Evolutionary conservation across 208 protist species (phyloP).

Genomic region (Crithidia acanthocephali): DNA sequence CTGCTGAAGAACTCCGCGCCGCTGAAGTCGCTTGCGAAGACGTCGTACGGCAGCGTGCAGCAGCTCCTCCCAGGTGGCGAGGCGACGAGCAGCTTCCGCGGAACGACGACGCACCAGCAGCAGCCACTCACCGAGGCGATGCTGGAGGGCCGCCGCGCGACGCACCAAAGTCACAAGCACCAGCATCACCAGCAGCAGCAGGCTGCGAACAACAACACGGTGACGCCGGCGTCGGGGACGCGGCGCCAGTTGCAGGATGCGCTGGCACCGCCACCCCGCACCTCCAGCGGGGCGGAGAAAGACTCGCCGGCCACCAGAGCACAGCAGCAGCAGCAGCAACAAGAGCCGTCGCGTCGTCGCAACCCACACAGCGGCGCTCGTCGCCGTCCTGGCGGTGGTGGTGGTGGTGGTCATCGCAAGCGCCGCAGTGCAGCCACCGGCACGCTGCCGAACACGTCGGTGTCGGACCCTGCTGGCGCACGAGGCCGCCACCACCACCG

Average conservation of each 20-base stretch:
- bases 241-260: neutral
- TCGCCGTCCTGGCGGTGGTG: neutral
- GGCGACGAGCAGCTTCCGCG: conserved; percentile 7
- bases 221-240: neutral
- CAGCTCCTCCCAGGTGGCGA: conserved; percentile 11
- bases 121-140: conserved; percentile 10
- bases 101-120: neutral
- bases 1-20: conserved; percentile 17
- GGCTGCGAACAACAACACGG: neutral
- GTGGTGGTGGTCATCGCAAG: neutral
- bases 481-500: conserved; percentile 1
- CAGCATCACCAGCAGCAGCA: conserved; percentile 1
- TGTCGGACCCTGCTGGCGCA: neutral
- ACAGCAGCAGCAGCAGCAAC: neutral
- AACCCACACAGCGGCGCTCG: conserved; percentile 2
- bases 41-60: conserved; percentile 1
- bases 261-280: neutral
- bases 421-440: neutral
- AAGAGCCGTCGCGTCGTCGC: neutral
- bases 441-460: neutral
- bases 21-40: conserved; percentile 6
- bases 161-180: conserved; percentile 15
- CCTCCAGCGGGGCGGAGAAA: neutral
- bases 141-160: conserved; percentile 4
- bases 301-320: neutral